Evolutionary conservation across 208 protist species (phyloP).

Genomic region (Crithidia acanthocephali): DNA sequence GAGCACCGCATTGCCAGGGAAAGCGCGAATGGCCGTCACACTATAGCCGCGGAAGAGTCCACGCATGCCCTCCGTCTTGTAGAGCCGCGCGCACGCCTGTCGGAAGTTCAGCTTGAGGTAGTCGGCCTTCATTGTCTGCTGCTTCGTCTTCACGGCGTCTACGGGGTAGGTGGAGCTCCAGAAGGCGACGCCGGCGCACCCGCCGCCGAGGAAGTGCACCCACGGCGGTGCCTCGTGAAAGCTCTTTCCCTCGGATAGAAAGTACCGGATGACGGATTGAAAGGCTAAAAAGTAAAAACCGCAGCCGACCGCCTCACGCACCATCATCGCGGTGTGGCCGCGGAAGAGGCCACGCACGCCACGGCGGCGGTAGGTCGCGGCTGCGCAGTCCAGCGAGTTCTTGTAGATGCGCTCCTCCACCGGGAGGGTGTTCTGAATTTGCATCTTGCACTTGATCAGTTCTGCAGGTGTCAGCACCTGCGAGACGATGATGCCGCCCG

Average conservation of each 20-base stretch:
- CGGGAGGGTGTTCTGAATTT: conserved; percentile 91
- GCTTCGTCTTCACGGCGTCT: conserved; percentile 91
- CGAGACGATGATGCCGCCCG: conserved; percentile 79
- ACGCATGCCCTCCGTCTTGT: conserved; percentile 82
- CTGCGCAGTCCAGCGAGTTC: conserved; percentile 82
- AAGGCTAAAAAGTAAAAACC: conserved; percentile 88
- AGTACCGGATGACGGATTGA: conserved; percentile 75
- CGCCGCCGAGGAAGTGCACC: conserved; percentile 84
- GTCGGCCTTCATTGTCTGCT: conserved; percentile 88
- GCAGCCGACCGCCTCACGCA: conserved; percentile 88
- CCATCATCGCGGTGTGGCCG: conserved; percentile 88
- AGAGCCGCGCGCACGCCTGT: conserved; percentile 74
- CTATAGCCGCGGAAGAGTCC: conserved; percentile 88
- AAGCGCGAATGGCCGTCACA: conserved; percentile 87
- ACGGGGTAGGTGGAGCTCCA: conserved; percentile 92
- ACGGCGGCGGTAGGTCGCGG: conserved; percentile 56
- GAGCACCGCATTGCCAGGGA: conserved; percentile 91
- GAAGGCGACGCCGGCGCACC: conserved; percentile 88
- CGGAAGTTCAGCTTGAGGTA: conserved; percentile 80
- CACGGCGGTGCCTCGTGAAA: conserved; percentile 80
- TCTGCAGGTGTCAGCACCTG: conserved; percentile 90
- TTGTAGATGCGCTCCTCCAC: conserved; percentile 72
- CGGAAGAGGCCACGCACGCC: conserved; percentile 84
- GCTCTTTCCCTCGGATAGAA: conserved; percentile 59
- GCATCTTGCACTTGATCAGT: conserved; percentile 93